Base-by-base conservation (phyloP, 2,329 filamentous ascomycete species). In the Pyrenochaeta sp. region DNA sequence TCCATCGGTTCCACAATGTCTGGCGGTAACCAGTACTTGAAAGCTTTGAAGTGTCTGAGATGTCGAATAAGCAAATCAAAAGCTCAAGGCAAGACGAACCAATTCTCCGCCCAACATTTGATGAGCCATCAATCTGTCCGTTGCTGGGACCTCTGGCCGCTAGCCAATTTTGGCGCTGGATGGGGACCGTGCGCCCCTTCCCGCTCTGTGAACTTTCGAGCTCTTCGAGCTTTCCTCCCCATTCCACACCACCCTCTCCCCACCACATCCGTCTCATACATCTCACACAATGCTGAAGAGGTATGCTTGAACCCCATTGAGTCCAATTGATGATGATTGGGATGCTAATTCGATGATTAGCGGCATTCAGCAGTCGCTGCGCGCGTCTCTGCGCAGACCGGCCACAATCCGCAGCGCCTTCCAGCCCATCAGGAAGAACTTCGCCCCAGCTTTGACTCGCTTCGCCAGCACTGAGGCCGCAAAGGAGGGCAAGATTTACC, bases 361-460 rank as follows among this genome's bases (percentile, higher is more conserved):
- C 83, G 86, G 85, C 80, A 79, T 89, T 79, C 83, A 85, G 81
- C 82, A 85, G 81, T 82, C 83, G 79, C 82, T 86, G 76, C 83
- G 84, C 80, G 83, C 83, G 77, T 79, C 82, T 75, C 79, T 84
- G 75, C 79, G 82, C 75, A 81, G 83, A 74, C 83, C 84, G 73
- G 79, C 82, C 74, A 74, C 79, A 48, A 73, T 77, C 78, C 76
- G 58, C 58, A 63, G 80, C 75, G 81, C 83, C 67, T 81, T 85
- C 76, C 81, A 83, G 72, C 80, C 82, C 70, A 77, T 83, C 74
- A 81, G 78, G 76, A 83, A 81, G 77, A 82, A 80, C 77, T 81
- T 82, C 75, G 77, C 83, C 55, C 85, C 85, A 64, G 83, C 84
- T 64, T 76, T 88, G 68, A 81, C 86, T 70, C 82, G 87, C 69